Conservation (phyloP, 2,329 filamentous ascomycete species). For the Colletotrichum karsti region DNA sequence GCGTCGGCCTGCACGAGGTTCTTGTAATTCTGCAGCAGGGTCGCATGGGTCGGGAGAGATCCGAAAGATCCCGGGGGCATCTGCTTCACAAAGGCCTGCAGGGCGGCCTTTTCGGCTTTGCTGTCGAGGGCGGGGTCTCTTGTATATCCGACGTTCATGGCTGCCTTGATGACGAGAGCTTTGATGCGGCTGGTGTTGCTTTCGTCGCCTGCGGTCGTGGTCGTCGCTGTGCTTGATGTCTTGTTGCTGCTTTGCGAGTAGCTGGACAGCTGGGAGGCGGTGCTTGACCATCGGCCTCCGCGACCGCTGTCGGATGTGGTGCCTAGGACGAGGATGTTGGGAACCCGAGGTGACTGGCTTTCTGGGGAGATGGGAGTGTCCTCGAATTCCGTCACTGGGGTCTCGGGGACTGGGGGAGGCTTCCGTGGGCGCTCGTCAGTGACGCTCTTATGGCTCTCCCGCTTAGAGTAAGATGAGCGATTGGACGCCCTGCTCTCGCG, state of each 20-base stretch:
- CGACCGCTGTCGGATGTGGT: slow-evolving; percentile 67
- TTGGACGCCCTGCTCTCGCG: slow-evolving; percentile 59
- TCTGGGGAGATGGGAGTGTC: slow-evolving; percentile 87
- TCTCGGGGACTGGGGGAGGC: slow-evolving; percentile 74
- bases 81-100: slow-evolving; percentile 80
- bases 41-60: slow-evolving; percentile 72
- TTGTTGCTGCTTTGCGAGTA: slow-evolving; percentile 77
- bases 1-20: slow-evolving; percentile 80
- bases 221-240: slow-evolving; percentile 77
- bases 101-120: slow-evolving; percentile 56
- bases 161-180: slow-evolving; percentile 82
- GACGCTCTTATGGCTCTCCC: slow-evolving; percentile 60
- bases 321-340: slow-evolving; percentile 88
- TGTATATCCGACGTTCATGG: slow-evolving; percentile 83
- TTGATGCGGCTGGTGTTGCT: slow-evolving; percentile 81
- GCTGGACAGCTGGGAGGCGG: slow-evolving; percentile 79
- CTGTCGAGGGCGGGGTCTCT: slow-evolving; percentile 60
- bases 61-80: slow-evolving; percentile 84
- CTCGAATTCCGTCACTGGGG: slow-evolving; percentile 94
- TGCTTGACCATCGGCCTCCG: slow-evolving; percentile 82
- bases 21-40: slow-evolving; percentile 81
- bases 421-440: slow-evolving; percentile 59
- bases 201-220: slow-evolving; percentile 75
- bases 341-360: slow-evolving; percentile 76
- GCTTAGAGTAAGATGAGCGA: slow-evolving; percentile 61